A percentile compares a stretch with the other conserved stretches of the same genome.
Evolutionary conservation across 1,284 basidiomycete genomes (phyloP).

Genomic region (Tausonia pullulans): DNA sequence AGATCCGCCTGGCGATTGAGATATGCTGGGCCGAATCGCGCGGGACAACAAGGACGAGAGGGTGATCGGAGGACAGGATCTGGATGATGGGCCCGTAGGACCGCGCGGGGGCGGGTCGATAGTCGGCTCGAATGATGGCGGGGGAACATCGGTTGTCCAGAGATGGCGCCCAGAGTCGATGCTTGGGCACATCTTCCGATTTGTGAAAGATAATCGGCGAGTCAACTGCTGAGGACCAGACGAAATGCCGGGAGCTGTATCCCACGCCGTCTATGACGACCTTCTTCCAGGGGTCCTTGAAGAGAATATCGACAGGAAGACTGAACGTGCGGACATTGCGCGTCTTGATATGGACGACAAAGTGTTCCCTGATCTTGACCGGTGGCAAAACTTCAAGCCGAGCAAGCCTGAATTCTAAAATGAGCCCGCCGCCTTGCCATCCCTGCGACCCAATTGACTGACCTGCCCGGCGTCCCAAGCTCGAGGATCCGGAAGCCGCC

Average conservation of each 20-base stretch:
- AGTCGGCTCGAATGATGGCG: background rate
- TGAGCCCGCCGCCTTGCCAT: background rate
- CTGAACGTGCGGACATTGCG: background rate
- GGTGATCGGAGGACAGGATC: conserved; percentile 46
- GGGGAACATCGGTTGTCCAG: conserved; percentile 40
- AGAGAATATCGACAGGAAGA: background rate
- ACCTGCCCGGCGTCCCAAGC: conserved; percentile 31
- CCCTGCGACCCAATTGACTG: background rate
- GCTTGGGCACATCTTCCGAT: background rate
- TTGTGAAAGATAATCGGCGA: too few species aligned
- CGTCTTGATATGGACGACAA: background rate
- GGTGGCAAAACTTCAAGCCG: background rate
- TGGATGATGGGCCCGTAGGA: conserved; percentile 50
- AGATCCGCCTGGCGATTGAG: conserved; percentile 50
- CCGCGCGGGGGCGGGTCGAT: conserved; percentile 21
- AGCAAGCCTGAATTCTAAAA: background rate
- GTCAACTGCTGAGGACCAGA: too few species aligned
- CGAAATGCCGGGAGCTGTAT: background rate
- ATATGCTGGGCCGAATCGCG: conserved; percentile 21
- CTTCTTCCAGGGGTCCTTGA: background rate
- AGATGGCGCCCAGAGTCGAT: background rate
- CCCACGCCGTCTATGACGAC: background rate
- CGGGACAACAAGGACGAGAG: conserved; percentile 48
- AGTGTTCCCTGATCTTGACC: background rate
- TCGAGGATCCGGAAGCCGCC: conserved; percentile 34